Conservation (phyloP, 306 rosid species). For the Pachyrhizus erosus region DNA sequence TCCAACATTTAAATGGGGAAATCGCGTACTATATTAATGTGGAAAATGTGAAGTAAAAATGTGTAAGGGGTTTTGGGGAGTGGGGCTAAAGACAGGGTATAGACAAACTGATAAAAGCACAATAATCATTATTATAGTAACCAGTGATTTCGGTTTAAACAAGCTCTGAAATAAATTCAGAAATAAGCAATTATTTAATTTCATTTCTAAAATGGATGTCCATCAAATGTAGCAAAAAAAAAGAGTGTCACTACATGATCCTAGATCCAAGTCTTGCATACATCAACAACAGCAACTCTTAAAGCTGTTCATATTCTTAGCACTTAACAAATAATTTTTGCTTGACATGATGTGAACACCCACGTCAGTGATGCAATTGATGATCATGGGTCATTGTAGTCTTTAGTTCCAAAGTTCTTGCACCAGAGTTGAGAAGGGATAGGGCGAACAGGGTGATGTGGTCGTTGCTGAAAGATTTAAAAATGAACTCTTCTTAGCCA, state of each 20-base stretch:
- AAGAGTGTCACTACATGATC: constrained; percentile 44
- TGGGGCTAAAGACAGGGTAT: neutral
- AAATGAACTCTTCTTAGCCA: constrained; percentile 43
- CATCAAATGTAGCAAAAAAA: constrained; percentile 36
- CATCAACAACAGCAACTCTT: constrained; percentile 40
- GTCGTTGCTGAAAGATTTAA: constrained; percentile 85
- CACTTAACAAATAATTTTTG: constrained; percentile 44
- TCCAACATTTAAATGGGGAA: neutral
- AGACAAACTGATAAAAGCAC: constrained; percentile 20
- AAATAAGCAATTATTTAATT: constrained; percentile 58
- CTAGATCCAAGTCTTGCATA: constrained; percentile 36
- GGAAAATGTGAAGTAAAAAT: neutral
- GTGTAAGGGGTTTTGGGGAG: too few species aligned
- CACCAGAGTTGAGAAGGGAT: constrained; percentile 99
- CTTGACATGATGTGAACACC: constrained; percentile 33
- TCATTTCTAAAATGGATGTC: constrained; percentile 40
- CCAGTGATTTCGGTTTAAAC: constrained; percentile 31
- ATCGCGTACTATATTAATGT: too few species aligned
- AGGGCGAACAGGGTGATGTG: constrained; percentile 95
- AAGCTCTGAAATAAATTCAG: constrained; percentile 33
- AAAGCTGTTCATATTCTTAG: constrained; percentile 48
- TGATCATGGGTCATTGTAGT: constrained; percentile 55
- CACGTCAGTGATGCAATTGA: constrained; percentile 33
- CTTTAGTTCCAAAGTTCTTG: constrained; percentile 92
- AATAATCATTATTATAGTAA: constrained; percentile 16